Conservation (phyloP, 257 asterid genomes). For the Cordia subcordata region DNA sequence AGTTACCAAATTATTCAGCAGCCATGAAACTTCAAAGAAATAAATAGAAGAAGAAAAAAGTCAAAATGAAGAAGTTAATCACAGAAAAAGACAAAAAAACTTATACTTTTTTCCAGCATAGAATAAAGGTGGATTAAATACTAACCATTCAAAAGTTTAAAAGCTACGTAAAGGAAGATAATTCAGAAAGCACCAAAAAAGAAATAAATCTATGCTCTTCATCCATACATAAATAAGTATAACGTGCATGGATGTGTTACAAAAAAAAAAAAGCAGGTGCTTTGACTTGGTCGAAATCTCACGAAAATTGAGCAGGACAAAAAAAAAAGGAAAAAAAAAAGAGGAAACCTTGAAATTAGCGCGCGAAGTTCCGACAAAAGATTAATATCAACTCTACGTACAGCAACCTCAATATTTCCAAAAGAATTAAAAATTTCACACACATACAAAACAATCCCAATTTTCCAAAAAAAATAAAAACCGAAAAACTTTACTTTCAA, state of each 20-base stretch:
- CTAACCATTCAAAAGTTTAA: too few relatives aligned
- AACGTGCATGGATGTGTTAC: too few relatives aligned
- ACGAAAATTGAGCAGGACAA: too few relatives aligned
- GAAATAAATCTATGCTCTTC: not conserved
- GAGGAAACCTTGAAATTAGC: conserved; percentile 24
- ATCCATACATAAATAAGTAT: not conserved
- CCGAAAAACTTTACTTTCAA: too few relatives aligned
- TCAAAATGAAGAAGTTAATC: not conserved
- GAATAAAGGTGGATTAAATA: not conserved
- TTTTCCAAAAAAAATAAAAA: too few relatives aligned
- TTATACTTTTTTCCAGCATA: not conserved
- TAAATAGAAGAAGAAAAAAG: too few relatives aligned
- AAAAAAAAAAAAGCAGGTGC: too few relatives aligned
- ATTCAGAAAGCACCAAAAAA: not conserved
- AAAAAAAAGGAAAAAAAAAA: too few relatives aligned
- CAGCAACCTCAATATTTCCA: conserved; percentile 14
- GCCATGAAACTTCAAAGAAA: too few relatives aligned
- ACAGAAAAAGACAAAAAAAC: not conserved
- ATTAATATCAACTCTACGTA: conserved; percentile 16
- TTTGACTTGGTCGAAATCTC: conserved; percentile 65
- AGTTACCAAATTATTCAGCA: not conserved
- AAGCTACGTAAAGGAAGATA: too few relatives aligned
- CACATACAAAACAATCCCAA: not conserved
- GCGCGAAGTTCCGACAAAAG: conserved; percentile 56
- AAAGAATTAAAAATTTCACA: not conserved